phyloP scores from a whole-genome alignment of 306 rosid species.

The Fragaria iinumae region DNA sequence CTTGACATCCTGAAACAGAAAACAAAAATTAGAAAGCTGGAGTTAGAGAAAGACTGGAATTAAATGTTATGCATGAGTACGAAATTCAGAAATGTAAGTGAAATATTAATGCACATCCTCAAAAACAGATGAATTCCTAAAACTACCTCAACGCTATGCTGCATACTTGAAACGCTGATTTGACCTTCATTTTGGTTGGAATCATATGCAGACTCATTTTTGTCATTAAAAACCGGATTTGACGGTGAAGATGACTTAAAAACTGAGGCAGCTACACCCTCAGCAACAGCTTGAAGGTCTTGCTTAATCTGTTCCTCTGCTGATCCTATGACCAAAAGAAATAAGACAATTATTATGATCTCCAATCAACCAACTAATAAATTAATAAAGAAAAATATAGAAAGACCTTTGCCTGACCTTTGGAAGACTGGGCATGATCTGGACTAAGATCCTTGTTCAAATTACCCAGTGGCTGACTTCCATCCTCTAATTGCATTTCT shows the following conservation, averaged over 20 bases:
- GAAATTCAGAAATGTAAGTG: neutral
- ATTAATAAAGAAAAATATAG: conserved; percentile 5
- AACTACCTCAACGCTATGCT: conserved; percentile 44
- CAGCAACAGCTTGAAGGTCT: conserved; percentile 92
- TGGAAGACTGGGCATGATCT: conserved; percentile 43
- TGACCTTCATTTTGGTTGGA: conserved; percentile 36
- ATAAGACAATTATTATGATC: conserved; percentile 18
- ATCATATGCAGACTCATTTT: conserved; percentile 33
- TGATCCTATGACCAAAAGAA: conserved; percentile 41
- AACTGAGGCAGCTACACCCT: conserved; percentile 88
- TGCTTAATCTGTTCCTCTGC: conserved; percentile 71
- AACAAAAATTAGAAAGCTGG: conserved; percentile 5
- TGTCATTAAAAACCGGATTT: conserved; percentile 43
- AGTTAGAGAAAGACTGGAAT: neutral
- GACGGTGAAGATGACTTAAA: conserved; percentile 48
- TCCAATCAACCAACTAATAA: conserved; percentile 18
- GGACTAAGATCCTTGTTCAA: conserved; percentile 45
- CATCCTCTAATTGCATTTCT: conserved; percentile 45
- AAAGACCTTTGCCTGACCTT: conserved; percentile 43
- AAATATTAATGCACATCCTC: neutral
- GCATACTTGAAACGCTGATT: conserved; percentile 27
- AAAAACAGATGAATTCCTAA: neutral
- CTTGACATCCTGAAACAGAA: conserved; percentile 50
- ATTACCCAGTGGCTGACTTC: conserved; percentile 33
- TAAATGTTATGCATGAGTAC: neutral